Base-by-base conservation (phyloP, 1,284 basidiomycete genomes). In the Pterulicium gracile region DNA sequence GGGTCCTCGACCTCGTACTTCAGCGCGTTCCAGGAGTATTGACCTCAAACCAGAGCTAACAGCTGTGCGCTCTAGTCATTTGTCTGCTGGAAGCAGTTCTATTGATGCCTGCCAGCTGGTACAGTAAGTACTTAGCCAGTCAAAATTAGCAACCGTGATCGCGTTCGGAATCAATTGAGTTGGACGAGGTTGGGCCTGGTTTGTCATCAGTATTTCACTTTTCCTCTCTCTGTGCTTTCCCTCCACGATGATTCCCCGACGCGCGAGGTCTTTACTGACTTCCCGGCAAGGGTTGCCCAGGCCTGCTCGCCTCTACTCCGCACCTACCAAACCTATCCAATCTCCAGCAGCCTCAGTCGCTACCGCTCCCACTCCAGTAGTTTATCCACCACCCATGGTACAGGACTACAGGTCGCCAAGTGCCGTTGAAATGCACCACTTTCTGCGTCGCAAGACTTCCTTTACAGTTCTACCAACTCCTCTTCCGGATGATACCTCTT, bases 211-310 rank as follows among this genome's bases (percentile, higher is more conserved):
- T n/a, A 39, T 17, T 17, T 7, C 4, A 5, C 4, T 4, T 39
- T 39, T 39, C 36, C 19, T 5, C 15, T 39, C 15, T 17, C 36
- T 10, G 7, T 39, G n/a, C 36, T 18, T 39, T 18, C 15, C 36
- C 4, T 17, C 5, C 7, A 47, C 42, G 44, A 77, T 77, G 72
- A 61, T 77, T 51, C 59, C 67, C 52, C 63, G 75, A 53, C 64
- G 66, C 35, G 66, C 66, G 24, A 63, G 62, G 61, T 67, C 77
- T 73, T 75, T 74, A 58, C 55, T 77, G 69, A 73, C 72, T 62
- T 81, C 81, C 56, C 70, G 82, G 22, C 79, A 83, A 60, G 58
- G 66, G 52, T 76, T 84, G 50, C 79, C 78, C 34, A 72, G 80
- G 40, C 79, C 81, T 47, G 77, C 79, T 43, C 77, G 80, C 51